Evolutionary conservation across 2,329 filamentous ascomycete species (phyloP), one percentile per base, ranked within the genome.

Genomic region (Cladophialophora psammophila): DNA sequence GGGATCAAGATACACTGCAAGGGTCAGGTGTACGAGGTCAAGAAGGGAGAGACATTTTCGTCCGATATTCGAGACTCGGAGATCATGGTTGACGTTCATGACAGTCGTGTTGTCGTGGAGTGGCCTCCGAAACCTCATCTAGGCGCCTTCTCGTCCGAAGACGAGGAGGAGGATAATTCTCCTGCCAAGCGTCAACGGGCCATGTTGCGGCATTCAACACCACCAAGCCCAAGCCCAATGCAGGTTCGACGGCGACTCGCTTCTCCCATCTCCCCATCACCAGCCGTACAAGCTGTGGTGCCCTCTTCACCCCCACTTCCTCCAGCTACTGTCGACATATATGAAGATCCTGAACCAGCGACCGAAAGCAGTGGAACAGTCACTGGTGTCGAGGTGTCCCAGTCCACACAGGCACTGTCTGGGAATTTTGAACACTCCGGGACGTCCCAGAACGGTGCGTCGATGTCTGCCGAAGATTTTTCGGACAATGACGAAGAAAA

Each of bases 41-140:
- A 84, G 71, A 97, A 97, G 81, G 93, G 91, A 18, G 93, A 97
- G 77, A 91, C 88, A 58, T 98, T 97, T 79, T 91, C 90, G 55
- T 96, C 93, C 65, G 92, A 96, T 80, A 94, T 93, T 35, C 92
- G 94, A 76, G 88, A 90, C 72, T 89, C 89, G 18, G 93, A 96
- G 75, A 93, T 99, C 78, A 96, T 99, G 88, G 83, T 99, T 70
- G 94, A 98, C 78, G 93, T 98, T 50, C 93, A 97, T 75, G 94
- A 96, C 76, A 90, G 93, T 62, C 91, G 95, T 70, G 93, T 98
- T 53, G 85, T 97, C 78, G 83, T 99, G 69, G 88, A 90, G 76
- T 98, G 95, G 94, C 95, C 95, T 74, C 74, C 87, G 76, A 80
- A 86, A 81, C 67, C 68, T 62, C 72, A 52, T 18, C 63, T 73